A percentile compares a stretch with the other conserved stretches of the same genome.
These are phyloP conservation scores for Coemansia sp. DNA, from an alignment of 192 early-diverging fungal species.

Conservation along the genomic window DNA sequence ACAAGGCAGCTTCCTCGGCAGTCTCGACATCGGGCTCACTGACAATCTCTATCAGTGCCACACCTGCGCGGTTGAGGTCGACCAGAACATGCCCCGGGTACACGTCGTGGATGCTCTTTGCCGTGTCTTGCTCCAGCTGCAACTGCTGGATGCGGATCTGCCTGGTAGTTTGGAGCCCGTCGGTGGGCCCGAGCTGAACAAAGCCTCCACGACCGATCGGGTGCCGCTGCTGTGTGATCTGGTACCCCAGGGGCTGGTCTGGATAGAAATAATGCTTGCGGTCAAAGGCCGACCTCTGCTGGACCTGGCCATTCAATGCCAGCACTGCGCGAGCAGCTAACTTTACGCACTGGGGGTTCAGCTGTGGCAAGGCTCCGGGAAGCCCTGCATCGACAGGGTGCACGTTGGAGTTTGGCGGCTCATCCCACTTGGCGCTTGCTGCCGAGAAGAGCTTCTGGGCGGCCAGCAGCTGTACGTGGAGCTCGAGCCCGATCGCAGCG, in stretches of 20 bases:
- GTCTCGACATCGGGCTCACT: slow-evolving; percentile 81
- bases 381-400: slow-evolving; percentile 74
- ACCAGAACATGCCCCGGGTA: slow-evolving; percentile 55
- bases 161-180: slow-evolving; percentile 52
- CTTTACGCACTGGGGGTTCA: slow-evolving; percentile 70
- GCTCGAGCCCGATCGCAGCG: slow-evolving; percentile 81
- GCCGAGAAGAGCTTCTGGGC: slow-evolving; percentile 82
- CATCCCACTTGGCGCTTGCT: slow-evolving; percentile 31
- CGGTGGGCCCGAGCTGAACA: slow-evolving; percentile 52
- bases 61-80: slow-evolving; percentile 85
- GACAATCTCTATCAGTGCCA: slow-evolving; percentile 87
- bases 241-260: slow-evolving; percentile 88
- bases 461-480: slow-evolving; percentile 78
- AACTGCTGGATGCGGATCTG: slow-evolving; percentile 71
- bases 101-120: slow-evolving; percentile 68
- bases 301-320: slow-evolving; percentile 60
- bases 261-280: slow-evolving; percentile 96
- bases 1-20: slow-evolving; percentile 63
- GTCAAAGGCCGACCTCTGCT: slow-evolving; percentile 69
- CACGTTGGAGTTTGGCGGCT: slow-evolving; percentile 69
- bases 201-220: slow-evolving; percentile 74
- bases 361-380: slow-evolving; percentile 75
- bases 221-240: slow-evolving; percentile 85
- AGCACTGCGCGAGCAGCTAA: slow-evolving; percentile 68
- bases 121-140: slow-evolving; percentile 92